Percentiles rank a stretch among this genome's conserved stretches.
These are phyloP conservation scores for Phytomonas sp. DNA, from an alignment of 208 protist genomes.

Conservation along the genomic window DNA sequence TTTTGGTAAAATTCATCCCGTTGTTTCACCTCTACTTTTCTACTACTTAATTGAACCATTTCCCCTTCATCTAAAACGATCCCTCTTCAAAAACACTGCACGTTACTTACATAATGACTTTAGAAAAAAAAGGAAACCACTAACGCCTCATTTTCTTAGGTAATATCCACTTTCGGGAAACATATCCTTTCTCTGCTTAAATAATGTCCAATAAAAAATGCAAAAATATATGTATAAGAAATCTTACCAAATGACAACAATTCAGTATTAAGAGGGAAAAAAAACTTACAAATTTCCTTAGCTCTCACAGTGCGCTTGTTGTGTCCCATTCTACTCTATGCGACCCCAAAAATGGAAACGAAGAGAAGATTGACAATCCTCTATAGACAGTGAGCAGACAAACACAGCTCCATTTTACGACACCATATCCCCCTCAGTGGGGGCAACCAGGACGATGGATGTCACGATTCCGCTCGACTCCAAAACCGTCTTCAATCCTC, in stretches of 20 bases:
- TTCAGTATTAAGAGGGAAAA: conserved; percentile 3
- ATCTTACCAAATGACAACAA: not conserved
- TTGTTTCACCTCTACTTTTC: not conserved
- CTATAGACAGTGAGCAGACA: not conserved
- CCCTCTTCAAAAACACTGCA: not conserved
- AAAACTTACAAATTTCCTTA: not conserved
- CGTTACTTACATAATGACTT: not conserved
- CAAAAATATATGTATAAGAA: conserved; percentile 4
- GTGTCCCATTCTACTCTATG: not conserved
- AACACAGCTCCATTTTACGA: not conserved
- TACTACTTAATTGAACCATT: not conserved
- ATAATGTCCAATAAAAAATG: not conserved
- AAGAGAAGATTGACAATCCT: not conserved
- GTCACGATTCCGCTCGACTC: too few relatives aligned
- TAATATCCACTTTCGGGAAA: not conserved
- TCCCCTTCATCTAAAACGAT: not conserved
- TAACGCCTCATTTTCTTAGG: not conserved
- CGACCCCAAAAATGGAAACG: not conserved
- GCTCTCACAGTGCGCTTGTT: not conserved
- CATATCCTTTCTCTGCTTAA: not conserved
- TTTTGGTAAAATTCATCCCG: not conserved
- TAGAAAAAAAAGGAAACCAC: conserved; percentile 1
- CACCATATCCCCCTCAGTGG: not conserved
- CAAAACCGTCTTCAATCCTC: too few relatives aligned
- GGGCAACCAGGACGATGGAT: too few relatives aligned